Evolutionary conservation across 2,329 filamentous ascomycete genomes (phyloP), one percentile per base, ranked within the genome.

Genomic region (Aspergillus versicolor): DNA sequence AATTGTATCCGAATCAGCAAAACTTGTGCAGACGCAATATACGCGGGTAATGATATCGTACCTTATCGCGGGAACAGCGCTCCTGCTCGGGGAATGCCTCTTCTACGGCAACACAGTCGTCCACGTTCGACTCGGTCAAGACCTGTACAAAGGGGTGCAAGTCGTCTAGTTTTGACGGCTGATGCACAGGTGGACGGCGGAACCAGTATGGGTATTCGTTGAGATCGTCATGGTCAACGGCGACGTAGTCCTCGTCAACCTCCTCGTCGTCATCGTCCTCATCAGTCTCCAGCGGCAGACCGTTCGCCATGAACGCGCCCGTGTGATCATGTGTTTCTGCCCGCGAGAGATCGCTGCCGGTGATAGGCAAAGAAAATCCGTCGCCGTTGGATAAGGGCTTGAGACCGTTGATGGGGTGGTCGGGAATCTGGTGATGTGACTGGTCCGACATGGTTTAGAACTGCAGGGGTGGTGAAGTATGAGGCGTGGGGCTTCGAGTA

Each of bases 61-160:
- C 85, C 81, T 87, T 88, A 65, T 87, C 84, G 67, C 76, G 77
- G 46, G 81, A 78, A 61, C 79, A 82, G 57, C 83, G 79, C 71
- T 88, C 83, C 12, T 79, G 65, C 38, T 82, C 79, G 27, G 84
- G 83, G 66, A 88, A 87, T 8, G 81, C 81, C 54, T 82, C 77
- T 69, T 88, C 85, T 17, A 88, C 79, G 59, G 74, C 73, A 60
- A 83, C 75, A 70, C 84, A 87, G 63, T 82, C 74, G 19, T 81
- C 78, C 12, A 79, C 71, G 61, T 81, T 75, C 12, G 77, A 76
- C 45, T 73, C 61, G 41, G 84, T 90, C 50, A 97, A 81, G 27
- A 89, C 84, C 52, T 90, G 85, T n/a, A 89, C 83, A 66, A 89
- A 88, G 24, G 91, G 86, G 67, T 90, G 84, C 66, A 91, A 84